Base-by-base conservation (phyloP, 83 land plant genomes). In the Picea engelmannii region DNA sequence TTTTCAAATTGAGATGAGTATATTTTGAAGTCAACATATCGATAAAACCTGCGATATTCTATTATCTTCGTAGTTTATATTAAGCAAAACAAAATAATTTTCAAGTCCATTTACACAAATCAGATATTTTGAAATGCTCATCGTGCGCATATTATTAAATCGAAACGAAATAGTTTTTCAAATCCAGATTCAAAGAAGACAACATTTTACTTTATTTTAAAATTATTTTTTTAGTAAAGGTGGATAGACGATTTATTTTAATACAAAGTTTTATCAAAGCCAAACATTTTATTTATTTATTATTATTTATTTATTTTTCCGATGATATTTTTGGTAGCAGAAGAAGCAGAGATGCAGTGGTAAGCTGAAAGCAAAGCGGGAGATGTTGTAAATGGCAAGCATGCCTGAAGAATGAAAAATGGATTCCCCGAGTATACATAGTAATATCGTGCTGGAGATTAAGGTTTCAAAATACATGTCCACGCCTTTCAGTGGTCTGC, bases 21-120 rank as follows among this genome's bases (percentile, higher is more conserved):
- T 73, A 44, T 73, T 44, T 73, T 73, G 76, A 73, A 73, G 44
- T 73, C 76, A 21, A 40, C 76, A 71, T 47, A 52, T 52, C 58
- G 58, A 52, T 11, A 52, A 73, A 38, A 44, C 17, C 58, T 11
- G 76, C 24, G 21, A 73, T 73, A 11, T 20, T 73, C 47, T 73
- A n/a, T 42, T 73, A 73, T 73, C 21, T 69, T 69, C 40, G 38
- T 17, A 3, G 17, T 42, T 73, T 35, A 42, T 73, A 73, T 73
- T 73, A 73, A 20, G 4, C 24, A 21, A 73, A 73, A 73, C n/a
- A 8, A n/a, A 42, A 44, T 47, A 44, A 73, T 44, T 73, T 73
- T 73, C 76, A 18, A 38, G 76, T 73, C 76, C 76, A 73, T 52
- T 18, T 73, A 52, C 13, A 52, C 3, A 52, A 52, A 12, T 52